Percentiles rank a stretch among this genome's conserved stretches.
These are phyloP conservation scores for Gentiana dahurica DNA, from an alignment of 257 asterid genomes.

Conservation along the genomic window DNA sequence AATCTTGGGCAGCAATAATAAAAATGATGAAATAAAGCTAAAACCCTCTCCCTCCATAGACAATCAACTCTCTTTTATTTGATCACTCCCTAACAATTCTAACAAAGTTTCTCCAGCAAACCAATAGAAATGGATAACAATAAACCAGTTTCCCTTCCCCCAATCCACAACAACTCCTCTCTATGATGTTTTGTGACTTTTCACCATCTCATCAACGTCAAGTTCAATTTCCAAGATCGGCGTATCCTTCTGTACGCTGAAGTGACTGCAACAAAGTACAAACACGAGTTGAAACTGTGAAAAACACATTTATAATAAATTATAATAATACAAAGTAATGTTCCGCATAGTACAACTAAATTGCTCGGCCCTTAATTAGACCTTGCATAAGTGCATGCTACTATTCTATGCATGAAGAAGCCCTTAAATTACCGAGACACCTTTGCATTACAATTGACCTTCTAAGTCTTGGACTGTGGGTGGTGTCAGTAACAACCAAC, in stretches of 20 bases:
- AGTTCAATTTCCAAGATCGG: conserved; percentile 70
- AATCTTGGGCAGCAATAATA: too few species aligned
- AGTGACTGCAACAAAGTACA: conserved; percentile 23
- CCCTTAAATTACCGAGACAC: too few species aligned
- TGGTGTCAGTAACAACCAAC: too few species aligned
- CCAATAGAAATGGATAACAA: background rate
- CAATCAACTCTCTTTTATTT: background rate
- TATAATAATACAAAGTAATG: too few species aligned
- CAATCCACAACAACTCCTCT: too few species aligned
- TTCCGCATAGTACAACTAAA: too few species aligned
- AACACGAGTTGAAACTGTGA: background rate
- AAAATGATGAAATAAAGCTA: too few species aligned
- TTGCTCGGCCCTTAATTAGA: too few species aligned
- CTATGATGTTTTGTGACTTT: conserved; percentile 47
- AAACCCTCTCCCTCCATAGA: background rate
- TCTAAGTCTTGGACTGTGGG: too few species aligned
- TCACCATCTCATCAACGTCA: conserved; percentile 73
- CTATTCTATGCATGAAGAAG: background rate
- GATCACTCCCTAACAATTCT: background rate
- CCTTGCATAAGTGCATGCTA: too few species aligned
- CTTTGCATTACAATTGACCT: too few species aligned
- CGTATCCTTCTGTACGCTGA: conserved; percentile 41
- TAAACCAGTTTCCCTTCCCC: too few species aligned
- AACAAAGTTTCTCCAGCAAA: conserved; percentile 12
- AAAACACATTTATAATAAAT: background rate